Conservation (phyloP, 2,329 filamentous ascomycete genomes). For the Beauveria brongniartii region DNA sequence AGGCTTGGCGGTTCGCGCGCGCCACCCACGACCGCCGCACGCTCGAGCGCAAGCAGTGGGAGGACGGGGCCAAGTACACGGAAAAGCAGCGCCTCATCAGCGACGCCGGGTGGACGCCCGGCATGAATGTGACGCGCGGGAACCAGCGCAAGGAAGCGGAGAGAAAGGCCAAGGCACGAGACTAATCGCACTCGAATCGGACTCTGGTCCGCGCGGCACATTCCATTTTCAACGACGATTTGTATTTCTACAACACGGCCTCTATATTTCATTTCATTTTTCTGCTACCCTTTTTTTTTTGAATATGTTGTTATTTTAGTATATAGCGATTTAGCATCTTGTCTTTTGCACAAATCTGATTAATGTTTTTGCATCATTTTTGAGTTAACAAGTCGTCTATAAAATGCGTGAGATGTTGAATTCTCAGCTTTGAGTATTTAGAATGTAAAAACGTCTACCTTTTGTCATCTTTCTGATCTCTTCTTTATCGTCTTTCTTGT, state of each 20-base stretch:
- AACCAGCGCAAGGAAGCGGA: slow-evolving; percentile 30
- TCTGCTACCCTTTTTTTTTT: background rate
- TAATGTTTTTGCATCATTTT: background rate
- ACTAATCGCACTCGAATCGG: background rate
- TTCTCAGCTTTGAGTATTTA: background rate
- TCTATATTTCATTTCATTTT: background rate
- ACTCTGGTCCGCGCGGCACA: background rate
- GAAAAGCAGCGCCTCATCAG: slow-evolving; percentile 11
- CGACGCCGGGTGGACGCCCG: slow-evolving; percentile 3
- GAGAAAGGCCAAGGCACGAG: slow-evolving; percentile 13
- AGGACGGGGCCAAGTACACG: slow-evolving; percentile 57
- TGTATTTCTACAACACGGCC: background rate
- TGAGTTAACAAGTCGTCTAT: background rate
- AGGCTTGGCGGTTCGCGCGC: slow-evolving; percentile 67
- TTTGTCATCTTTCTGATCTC: background rate
- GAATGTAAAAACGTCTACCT: background rate
- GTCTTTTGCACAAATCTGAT: background rate
- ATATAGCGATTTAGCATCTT: background rate
- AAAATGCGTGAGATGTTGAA: slow-evolving; percentile 2
- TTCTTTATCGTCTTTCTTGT: background rate
- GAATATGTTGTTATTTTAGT: background rate
- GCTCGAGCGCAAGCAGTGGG: slow-evolving; percentile 60
- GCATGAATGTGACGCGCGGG: slow-evolving; percentile 25
- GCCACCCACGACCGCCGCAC: slow-evolving; percentile 56
- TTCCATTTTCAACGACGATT: background rate